Evolutionary conservation across 371 early-diverging fungal species (phyloP).

Genomic region (Basidiobolus meristosporus): DNA sequence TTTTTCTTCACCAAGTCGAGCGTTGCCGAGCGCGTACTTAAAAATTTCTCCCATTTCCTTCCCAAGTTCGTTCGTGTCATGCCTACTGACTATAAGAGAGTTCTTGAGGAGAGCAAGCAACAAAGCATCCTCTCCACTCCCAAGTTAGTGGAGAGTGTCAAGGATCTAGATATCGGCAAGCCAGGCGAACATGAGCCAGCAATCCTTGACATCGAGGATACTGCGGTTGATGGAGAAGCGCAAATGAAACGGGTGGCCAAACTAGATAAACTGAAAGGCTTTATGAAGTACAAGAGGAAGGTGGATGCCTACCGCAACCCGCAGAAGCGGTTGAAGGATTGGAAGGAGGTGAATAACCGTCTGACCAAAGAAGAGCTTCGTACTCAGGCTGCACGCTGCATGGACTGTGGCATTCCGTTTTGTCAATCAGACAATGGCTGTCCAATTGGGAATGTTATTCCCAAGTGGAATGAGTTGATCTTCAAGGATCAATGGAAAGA

Average conservation of each 20-base stretch:
- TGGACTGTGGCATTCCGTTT: conserved; percentile 95
- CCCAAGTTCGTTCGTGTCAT: conserved; percentile 83
- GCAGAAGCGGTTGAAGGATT: conserved; percentile 63
- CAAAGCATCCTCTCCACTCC: not conserved
- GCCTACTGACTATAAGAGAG: conserved; percentile 78
- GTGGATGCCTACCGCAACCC: conserved; percentile 75
- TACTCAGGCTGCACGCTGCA: conserved; percentile 92
- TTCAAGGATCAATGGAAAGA: conserved; percentile 87
- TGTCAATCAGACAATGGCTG: conserved; percentile 93
- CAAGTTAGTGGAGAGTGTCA: conserved; percentile 7
- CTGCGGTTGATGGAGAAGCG: conserved; percentile 48
- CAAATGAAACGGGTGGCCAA: conserved; percentile 37
- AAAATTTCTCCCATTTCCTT: conserved; percentile 42
- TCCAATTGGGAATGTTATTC: conserved; percentile 92
- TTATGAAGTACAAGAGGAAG: conserved; percentile 80
- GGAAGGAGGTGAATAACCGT: conserved; percentile 83
- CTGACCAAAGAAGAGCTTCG: conserved; percentile 58
- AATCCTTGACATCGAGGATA: conserved; percentile 78
- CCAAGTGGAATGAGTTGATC: conserved; percentile 95
- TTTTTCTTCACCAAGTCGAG: conserved; percentile 62
- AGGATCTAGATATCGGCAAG: conserved; percentile 2
- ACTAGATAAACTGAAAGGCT: conserved; percentile 72
- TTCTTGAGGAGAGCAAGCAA: conserved; percentile 35
- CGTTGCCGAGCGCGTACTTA: conserved; percentile 48
- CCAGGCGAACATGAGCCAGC: conserved; percentile 17